These are phyloP conservation scores for Aspergillus sclerotiicarbonarius DNA, from an alignment of 495 filamentous ascomycete species.

Conservation along the genomic window DNA sequence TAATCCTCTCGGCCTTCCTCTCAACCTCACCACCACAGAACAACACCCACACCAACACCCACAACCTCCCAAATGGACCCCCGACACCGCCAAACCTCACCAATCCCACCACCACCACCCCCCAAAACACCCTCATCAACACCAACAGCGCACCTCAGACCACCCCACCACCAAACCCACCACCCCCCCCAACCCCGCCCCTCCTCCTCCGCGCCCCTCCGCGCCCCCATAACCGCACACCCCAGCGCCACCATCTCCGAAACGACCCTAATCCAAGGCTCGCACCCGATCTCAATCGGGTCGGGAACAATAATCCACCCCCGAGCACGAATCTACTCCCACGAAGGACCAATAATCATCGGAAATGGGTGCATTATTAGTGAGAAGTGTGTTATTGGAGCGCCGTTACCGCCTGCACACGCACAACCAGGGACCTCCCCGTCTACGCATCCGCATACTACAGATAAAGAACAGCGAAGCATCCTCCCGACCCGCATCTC, in stretches of 20 bases:
- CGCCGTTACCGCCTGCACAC: conserved; percentile 17
- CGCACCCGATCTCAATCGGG: conserved; percentile 67
- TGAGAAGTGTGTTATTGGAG: conserved; percentile 66
- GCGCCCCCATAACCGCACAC: conserved; percentile 67
- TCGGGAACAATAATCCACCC: conserved; percentile 79
- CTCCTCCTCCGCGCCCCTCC: conserved; percentile 22
- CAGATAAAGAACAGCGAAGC: conserved; percentile 3
- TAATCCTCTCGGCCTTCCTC: neutral
- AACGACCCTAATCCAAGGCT: conserved; percentile 68
- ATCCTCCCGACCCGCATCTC: conserved; percentile 31
- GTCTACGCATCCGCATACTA: conserved; percentile 1
- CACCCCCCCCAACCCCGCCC: conserved; percentile 23
- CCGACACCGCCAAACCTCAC: neutral
- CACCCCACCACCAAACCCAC: conserved; percentile 21
- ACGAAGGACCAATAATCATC: conserved; percentile 67
- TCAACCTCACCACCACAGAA: neutral
- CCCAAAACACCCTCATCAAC: neutral
- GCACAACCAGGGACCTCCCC: neutral
- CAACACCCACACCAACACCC: neutral
- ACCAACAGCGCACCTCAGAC: conserved; percentile 30
- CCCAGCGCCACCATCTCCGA: conserved; percentile 71
- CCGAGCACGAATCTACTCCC: conserved; percentile 66
- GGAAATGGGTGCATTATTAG: conserved; percentile 72
- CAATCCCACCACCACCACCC: conserved; percentile 2
- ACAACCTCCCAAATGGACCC: conserved; percentile 11